Percentiles rank a stretch among this genome's conserved stretches.
phyloP scores from a whole-genome alignment of 2,329 filamentous ascomycete genomes.

The Penicillium sp. region DNA sequence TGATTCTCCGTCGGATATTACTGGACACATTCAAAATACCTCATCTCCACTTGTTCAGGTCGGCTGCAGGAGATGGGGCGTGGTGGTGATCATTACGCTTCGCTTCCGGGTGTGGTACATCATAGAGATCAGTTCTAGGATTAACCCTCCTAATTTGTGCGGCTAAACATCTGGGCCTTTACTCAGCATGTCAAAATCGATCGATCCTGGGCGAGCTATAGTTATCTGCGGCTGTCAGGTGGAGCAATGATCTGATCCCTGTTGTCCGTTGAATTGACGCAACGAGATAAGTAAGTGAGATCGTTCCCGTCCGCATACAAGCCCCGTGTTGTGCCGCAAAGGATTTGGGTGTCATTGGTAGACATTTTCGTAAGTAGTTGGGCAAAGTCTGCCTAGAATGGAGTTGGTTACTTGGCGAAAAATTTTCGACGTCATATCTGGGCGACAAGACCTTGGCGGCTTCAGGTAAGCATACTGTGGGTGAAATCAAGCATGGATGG shows the following conservation, averaged over 20 bases:
- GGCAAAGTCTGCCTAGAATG: neutral
- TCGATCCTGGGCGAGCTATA: neutral
- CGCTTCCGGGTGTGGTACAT: neutral
- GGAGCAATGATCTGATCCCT: neutral
- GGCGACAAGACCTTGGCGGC: conserved; percentile 8
- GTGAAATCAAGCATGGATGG: neutral
- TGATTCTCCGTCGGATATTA: neutral
- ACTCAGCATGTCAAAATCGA: neutral
- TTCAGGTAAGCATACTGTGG: neutral
- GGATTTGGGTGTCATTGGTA: conserved; percentile 3
- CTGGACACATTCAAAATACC: neutral
- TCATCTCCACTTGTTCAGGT: neutral
- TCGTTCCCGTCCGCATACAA: neutral
- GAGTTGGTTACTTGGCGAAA: neutral
- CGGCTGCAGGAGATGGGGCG: neutral
- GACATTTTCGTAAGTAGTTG: neutral
- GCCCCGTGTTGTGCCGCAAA: neutral
- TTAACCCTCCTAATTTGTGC: neutral
- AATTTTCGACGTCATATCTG: conserved; percentile 1
- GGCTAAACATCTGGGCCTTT: neutral
- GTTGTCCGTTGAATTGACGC: neutral
- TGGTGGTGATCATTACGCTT: neutral
- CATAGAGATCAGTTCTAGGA: neutral
- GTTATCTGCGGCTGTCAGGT: neutral
- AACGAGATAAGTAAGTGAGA: neutral